These are phyloP conservation scores for Dictyostelium citrinum DNA, from an alignment of 78 protist genomes.

Conservation along the genomic window DNA sequence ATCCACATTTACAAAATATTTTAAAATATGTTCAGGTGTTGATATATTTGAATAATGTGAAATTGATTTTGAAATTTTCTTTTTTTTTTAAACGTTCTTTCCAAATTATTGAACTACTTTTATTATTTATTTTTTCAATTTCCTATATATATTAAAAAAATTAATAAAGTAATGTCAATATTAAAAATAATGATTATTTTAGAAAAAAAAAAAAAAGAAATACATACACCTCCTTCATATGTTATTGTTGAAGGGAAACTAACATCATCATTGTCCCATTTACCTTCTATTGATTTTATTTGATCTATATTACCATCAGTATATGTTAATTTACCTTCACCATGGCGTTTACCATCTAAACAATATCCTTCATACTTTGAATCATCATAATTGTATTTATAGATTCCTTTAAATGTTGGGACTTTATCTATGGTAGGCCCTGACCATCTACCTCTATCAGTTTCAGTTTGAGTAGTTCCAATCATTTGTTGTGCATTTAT, in stretches of 20 bases:
- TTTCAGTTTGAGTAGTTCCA: background rate
- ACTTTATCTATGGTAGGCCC: background rate
- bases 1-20: background rate
- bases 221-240: background rate
- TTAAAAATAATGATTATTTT: too few relatives aligned
- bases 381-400: background rate
- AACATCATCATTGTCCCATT: background rate
- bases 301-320: background rate
- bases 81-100: too few relatives aligned
- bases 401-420: slow-evolving; percentile 15
- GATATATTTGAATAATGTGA: background rate
- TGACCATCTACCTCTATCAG: background rate
- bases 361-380: background rate
- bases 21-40: background rate
- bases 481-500: background rate
- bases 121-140: too few relatives aligned
- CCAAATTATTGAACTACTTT: too few relatives aligned
- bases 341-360: background rate
- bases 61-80: too few relatives aligned
- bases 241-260: background rate
- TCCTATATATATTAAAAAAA: too few relatives aligned
- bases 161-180: too few relatives aligned
- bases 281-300: slow-evolving; percentile 10
- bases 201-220: background rate
- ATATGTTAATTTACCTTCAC: slow-evolving; percentile 5